Conservation (phyloP, 805 yeast genomes). For the Candida argentea region DNA sequence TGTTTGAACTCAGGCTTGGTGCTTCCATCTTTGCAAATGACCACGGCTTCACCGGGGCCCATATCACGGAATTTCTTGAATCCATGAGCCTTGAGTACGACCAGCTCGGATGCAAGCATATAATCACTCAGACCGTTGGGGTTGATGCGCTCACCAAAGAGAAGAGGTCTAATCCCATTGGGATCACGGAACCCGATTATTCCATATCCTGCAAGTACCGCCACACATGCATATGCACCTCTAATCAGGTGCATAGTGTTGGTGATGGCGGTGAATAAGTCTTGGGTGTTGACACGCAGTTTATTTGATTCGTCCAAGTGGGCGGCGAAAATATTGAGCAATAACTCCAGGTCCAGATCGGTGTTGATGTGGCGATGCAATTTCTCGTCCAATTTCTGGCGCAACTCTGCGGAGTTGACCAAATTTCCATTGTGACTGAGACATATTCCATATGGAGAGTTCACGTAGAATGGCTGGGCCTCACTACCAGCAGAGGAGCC, state of each 20-base stretch:
- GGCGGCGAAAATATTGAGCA: constrained; percentile 83
- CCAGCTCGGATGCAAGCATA: constrained; percentile 93
- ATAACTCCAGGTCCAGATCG: constrained; percentile 88
- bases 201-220: constrained; percentile 94
- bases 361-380: constrained; percentile 97
- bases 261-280: constrained; percentile 74
- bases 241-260: constrained; percentile 76
- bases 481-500: constrained; percentile 93
- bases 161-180: constrained; percentile 87
- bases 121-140: constrained; percentile 67
- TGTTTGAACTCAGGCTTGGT: constrained; percentile 70
- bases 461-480: constrained; percentile 97
- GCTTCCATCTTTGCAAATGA: constrained; percentile 63
- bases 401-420: constrained; percentile 74
- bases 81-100: constrained; percentile 87
- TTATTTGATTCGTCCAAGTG: constrained; percentile 88
- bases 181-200: constrained; percentile 95
- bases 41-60: constrained; percentile 93
- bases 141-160: constrained; percentile 72
- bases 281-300: constrained; percentile 84
- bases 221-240: constrained; percentile 96
- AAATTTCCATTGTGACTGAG: constrained; percentile 91
- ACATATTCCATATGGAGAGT: constrained; percentile 90
- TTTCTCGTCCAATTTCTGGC: constrained; percentile 75
- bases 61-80: constrained; percentile 73